Conservation (phyloP, 2,329 filamentous ascomycete species). For the Curvularia eragrostidis region DNA sequence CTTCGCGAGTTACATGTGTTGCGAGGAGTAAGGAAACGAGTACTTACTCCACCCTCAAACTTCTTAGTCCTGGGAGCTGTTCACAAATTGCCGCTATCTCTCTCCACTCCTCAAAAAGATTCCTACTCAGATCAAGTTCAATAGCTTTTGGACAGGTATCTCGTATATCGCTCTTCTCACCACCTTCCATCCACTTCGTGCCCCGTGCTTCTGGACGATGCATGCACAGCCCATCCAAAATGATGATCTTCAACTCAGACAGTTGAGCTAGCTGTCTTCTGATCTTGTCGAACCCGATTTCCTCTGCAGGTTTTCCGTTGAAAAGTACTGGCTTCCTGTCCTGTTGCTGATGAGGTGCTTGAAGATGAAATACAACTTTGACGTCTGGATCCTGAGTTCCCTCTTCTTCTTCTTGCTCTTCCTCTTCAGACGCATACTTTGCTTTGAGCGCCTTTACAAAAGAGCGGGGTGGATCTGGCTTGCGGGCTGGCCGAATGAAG, state of each 20-base stretch:
- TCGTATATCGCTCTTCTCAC: conserved; percentile 57
- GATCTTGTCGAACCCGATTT: conserved; percentile 95
- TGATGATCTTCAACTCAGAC: conserved; percentile 77
- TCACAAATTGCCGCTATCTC: conserved; percentile 75
- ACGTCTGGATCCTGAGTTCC: conserved; percentile 46
- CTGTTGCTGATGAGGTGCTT: conserved; percentile 25
- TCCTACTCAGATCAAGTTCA: conserved; percentile 85
- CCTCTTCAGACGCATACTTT: conserved; percentile 74
- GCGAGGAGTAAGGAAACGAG: background rate
- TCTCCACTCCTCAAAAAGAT: conserved; percentile 72
- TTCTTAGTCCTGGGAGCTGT: conserved; percentile 70
- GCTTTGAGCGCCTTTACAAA: conserved; percentile 80
- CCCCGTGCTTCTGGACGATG: conserved; percentile 43
- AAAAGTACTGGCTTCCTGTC: conserved; percentile 67
- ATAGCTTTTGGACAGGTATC: conserved; percentile 64
- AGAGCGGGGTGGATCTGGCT: conserved; percentile 69
- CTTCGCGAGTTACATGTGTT: conserved; percentile 2
- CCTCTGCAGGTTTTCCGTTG: conserved; percentile 83
- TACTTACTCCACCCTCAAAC: conserved; percentile 73
- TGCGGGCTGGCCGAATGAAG: conserved; percentile 81
- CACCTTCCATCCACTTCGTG: conserved; percentile 34
- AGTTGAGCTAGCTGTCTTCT: conserved; percentile 78
- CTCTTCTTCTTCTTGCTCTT: conserved; percentile 19
- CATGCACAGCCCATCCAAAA: conserved; percentile 80
- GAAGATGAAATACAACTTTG: conserved; percentile 39